A percentile compares a stretch with the other conserved stretches of the same genome.
Evolutionary conservation across 768 basidiomycete genomes (phyloP).

Genomic region (Cystofilobasidium macerans): DNA sequence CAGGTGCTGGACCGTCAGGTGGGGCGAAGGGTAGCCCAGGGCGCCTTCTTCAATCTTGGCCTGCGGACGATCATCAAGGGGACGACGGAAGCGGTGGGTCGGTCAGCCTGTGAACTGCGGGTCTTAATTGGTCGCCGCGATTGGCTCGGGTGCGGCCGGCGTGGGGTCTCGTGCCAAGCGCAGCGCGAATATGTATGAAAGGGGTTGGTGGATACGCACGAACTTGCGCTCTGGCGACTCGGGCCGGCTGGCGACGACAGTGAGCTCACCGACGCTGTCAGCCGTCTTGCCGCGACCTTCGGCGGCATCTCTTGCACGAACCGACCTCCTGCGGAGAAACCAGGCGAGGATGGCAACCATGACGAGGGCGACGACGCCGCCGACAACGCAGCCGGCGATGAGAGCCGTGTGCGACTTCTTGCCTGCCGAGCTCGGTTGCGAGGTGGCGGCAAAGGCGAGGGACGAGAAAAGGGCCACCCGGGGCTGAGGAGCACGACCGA

Average conservation of each 20-base stretch:
- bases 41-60: no score
- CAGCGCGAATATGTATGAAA: background rate
- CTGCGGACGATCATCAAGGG: no score
- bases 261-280: background rate
- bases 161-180: background rate
- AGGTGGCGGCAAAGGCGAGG: no score
- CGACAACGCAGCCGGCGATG: conserved; percentile 2
- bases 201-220: background rate
- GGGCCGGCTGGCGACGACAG: background rate
- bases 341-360: background rate
- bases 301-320: background rate
- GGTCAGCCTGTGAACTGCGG: no score
- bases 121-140: no score
- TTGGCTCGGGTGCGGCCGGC: no score
- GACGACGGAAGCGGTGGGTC: no score
- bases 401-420: background rate
- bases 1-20: background rate
- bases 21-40: no score
- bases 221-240: background rate
- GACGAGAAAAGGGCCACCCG: no score
- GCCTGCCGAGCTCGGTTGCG: no score
- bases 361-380: background rate
- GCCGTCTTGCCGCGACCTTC: background rate
- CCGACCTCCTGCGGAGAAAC: background rate
- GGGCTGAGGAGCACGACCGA: no score